Evolutionary conservation across 306 rosid species (phyloP).

Genomic region (Pyrus pyrifolia): DNA sequence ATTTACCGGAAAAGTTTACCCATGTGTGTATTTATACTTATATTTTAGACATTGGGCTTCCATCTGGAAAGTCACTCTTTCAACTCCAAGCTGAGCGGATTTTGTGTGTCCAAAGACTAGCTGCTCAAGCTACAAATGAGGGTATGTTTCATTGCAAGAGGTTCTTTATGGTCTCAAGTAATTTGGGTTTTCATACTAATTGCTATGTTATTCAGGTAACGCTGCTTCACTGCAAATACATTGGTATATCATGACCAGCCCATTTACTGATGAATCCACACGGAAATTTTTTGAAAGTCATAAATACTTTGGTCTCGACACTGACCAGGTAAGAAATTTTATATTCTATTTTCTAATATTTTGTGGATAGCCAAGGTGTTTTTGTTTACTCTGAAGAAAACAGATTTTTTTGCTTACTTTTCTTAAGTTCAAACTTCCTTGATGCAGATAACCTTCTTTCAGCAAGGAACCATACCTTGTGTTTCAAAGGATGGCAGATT

Average conservation of each 20-base stretch:
- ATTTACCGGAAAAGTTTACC: background rate
- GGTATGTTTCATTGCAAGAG: constrained; percentile 27
- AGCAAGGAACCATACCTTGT: constrained; percentile 96
- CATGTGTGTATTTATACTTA: constrained; percentile 6
- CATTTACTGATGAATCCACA: constrained; percentile 89
- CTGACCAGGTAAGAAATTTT: constrained; percentile 64
- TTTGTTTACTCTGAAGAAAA: background rate
- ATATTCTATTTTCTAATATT: background rate
- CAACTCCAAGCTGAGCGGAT: constrained; percentile 99
- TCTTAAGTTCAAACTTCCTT: constrained; percentile 20
- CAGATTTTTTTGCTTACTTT: constrained; percentile 17
- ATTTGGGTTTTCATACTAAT: background rate
- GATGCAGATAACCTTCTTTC: constrained; percentile 83
- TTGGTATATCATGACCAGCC: constrained; percentile 99
- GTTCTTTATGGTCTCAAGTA: background rate
- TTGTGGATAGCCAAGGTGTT: background rate
- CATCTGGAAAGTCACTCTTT: constrained; percentile 94
- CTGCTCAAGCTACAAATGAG: constrained; percentile 67
- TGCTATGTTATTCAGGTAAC: constrained; percentile 42
- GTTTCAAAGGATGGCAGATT: constrained; percentile 89
- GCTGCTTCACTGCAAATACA: constrained; percentile 59
- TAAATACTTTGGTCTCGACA: constrained; percentile 78
- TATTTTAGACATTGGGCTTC: constrained; percentile 83
- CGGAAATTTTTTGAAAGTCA: constrained; percentile 81
- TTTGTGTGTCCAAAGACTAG: constrained; percentile 79